Evolutionary conservation across 768 basidiomycete genomes (phyloP), one percentile per base, ranked within the genome.

Genomic region (Amanita exitialis): DNA sequence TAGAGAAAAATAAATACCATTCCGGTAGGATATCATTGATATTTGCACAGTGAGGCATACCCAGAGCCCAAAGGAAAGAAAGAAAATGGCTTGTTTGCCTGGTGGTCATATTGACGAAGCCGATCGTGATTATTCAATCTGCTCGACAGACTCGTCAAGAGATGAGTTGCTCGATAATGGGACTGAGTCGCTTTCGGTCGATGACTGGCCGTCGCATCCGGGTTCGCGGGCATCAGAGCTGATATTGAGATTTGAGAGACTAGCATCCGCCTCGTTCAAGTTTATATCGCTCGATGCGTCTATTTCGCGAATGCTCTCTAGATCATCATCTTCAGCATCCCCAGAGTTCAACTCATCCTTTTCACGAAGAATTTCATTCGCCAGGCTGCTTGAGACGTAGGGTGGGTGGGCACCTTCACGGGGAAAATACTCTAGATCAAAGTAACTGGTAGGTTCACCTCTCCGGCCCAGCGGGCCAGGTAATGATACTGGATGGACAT

Each of bases 351-450:
- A n/a, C 12, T 21, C 34, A 12, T 42, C 27, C n/a, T 35, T 47
- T 7, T 53, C 44, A 13, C 36, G 38, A 20, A 53, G n/a, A 35
- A 53, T 53, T 21, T 51, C 50, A 13, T 51, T 51, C 27, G 42
- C 50, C n/a, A 51, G 42, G 23, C 42, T 44, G 50, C 50, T 51
- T 44, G 50, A 51, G 18, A 44, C 21, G 20, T 44, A 51, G 18
- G 50, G 6, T 4, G 49, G 4, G 21, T 44, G 42, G 10, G 30
- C 13, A 21, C 8, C 21, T 23, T 51, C 50, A 10, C 23, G 35
- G 28, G 52, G 52, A 27, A 53, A 53, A 18, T 53, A 53, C 36
- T 47, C 52, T 15, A 44, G 45, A 44, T 53, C 52, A 43, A 53
- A 53, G 35, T 53, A 53, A 6, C 46, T 36, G 6, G 36, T 53